phyloP scores from a whole-genome alignment of 129 eudicot species.

The Arctium minus region DNA sequence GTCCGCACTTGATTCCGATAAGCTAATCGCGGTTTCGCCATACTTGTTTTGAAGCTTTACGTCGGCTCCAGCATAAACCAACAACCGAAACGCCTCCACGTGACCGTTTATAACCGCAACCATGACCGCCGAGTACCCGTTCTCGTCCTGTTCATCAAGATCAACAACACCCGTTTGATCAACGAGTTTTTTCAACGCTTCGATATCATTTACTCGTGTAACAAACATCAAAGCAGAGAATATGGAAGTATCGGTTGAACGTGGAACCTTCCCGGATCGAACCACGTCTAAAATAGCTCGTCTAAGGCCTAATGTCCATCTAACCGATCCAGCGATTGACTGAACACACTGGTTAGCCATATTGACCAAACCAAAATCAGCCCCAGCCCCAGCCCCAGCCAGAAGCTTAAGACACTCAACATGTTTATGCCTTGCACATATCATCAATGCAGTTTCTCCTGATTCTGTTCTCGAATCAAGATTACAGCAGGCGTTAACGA shows the following conservation, averaged over 20 bases:
- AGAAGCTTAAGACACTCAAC: constrained; percentile 60
- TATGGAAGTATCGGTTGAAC: constrained; percentile 39
- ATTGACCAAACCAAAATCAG: constrained; percentile 70
- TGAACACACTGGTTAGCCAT: constrained; percentile 38
- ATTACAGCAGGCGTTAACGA: constrained; percentile 52
- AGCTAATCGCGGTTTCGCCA: constrained; percentile 59
- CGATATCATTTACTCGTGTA: constrained; percentile 54
- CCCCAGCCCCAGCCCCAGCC: constrained; percentile 65
- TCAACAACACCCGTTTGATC: constrained; percentile 39
- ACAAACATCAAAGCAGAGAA: constrained; percentile 64
- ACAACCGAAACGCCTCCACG: constrained; percentile 61
- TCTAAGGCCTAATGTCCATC: constrained; percentile 55
- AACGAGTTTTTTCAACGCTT: constrained; percentile 48
- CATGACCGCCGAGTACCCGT: constrained; percentile 76
- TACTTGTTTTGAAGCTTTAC: constrained; percentile 48
- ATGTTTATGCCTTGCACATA: constrained; percentile 51
- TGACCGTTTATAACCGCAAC: constrained; percentile 61
- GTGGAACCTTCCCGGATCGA: constrained; percentile 42
- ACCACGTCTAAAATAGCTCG: constrained; percentile 51
- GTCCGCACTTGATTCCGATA: constrained; percentile 51
- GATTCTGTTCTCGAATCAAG: constrained; percentile 52
- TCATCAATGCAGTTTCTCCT: constrained; percentile 80
- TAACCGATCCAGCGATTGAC: constrained; percentile 43
- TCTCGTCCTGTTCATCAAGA: constrained; percentile 58
- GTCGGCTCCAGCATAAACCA: constrained; percentile 61